Conservation (phyloP, 805 yeast genomes). For the Kazachstania africana region DNA sequence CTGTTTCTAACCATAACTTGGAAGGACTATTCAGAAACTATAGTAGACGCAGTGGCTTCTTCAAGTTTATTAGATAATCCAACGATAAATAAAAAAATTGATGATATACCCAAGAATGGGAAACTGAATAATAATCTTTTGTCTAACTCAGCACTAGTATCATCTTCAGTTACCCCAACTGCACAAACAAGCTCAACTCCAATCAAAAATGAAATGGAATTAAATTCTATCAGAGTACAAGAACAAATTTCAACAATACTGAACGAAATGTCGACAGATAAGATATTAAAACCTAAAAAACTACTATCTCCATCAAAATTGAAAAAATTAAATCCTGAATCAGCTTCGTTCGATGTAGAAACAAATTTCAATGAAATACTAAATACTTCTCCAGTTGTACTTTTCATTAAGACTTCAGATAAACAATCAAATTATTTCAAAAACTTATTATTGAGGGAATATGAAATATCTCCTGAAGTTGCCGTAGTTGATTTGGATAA, state of each 20-base stretch:
- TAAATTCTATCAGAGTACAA: conserved; percentile 8
- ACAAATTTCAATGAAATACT: conserved; percentile 38
- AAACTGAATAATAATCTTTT: too few relatives aligned
- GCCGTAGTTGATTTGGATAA: conserved; percentile 67
- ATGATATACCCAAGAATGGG: too few relatives aligned
- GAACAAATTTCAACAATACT: conserved; percentile 10
- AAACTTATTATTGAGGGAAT: conserved; percentile 45
- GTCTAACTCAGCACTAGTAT: too few relatives aligned
- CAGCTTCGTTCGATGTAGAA: conserved; percentile 1
- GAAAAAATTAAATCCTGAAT: neutral
- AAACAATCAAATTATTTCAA: conserved; percentile 63
- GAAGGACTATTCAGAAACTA: conserved; percentile 6
- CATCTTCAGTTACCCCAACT: neutral
- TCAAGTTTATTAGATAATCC: neutral
- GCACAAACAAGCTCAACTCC: neutral
- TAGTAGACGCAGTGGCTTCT: neutral
- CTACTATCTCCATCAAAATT: neutral
- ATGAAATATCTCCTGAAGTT: conserved; percentile 62
- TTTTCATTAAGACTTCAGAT: conserved; percentile 41
- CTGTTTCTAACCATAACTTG: conserved; percentile 6
- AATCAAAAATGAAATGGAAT: conserved; percentile 1
- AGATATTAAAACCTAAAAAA: neutral
- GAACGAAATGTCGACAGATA: conserved; percentile 5
- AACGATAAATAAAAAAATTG: too few relatives aligned
- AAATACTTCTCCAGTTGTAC: conserved; percentile 51